Percentiles rank a stretch among this genome's conserved stretches.
Conservation (phyloP, 352 stramenopile genomes). For the Globisporangium radiosum region DNA sequence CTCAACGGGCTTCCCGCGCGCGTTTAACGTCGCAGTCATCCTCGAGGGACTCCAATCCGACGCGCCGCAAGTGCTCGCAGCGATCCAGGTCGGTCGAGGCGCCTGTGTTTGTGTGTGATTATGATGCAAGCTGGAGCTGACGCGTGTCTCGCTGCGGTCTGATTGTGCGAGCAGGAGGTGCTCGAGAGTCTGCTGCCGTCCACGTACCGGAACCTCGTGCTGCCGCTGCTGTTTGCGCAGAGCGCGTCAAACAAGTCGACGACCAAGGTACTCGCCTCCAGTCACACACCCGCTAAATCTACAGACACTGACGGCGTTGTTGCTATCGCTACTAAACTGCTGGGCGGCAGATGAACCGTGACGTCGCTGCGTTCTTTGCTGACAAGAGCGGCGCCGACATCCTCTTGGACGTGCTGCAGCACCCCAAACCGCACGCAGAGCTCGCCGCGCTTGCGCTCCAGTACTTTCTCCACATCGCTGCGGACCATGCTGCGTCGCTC, state of each 20-base stretch:
- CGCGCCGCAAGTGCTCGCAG: slow-evolving; percentile 60
- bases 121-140: neutral
- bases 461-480: slow-evolving; percentile 77
- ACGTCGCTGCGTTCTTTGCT: slow-evolving; percentile 37
- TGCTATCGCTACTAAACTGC: neutral
- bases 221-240: slow-evolving; percentile 69
- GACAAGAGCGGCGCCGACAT: slow-evolving; percentile 50
- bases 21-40: slow-evolving; percentile 80
- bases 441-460: slow-evolving; percentile 69
- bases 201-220: slow-evolving; percentile 58
- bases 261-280: slow-evolving; percentile 25
- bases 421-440: slow-evolving; percentile 53
- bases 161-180: slow-evolving; percentile 37
- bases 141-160: slow-evolving; percentile 4
- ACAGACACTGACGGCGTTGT: neutral
- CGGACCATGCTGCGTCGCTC: slow-evolving; percentile 37
- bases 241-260: slow-evolving; percentile 46
- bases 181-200: slow-evolving; percentile 75
- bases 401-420: slow-evolving; percentile 64
- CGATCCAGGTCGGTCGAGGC: slow-evolving; percentile 45
- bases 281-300: neutral
- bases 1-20: slow-evolving; percentile 72
- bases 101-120: neutral
- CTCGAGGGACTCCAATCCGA: slow-evolving; percentile 74
- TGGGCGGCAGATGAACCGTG: slow-evolving; percentile 46